These are phyloP conservation scores for Candida rishiriensis DNA, from an alignment of 805 yeast species.

Conservation along the genomic window DNA sequence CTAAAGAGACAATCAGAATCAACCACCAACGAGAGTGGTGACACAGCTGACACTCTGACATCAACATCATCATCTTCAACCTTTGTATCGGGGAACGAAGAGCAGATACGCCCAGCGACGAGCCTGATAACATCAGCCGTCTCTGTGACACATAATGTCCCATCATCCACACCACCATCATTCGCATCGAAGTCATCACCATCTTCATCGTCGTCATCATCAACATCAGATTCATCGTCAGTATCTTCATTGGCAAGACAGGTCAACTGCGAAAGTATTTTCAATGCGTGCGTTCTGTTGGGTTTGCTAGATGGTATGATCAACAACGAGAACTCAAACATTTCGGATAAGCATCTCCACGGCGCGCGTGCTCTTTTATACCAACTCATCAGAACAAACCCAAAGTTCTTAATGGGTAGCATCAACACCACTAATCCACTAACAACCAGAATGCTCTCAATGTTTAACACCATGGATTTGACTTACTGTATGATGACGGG, in stretches of 20 bases:
- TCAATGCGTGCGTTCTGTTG: constrained; percentile 20
- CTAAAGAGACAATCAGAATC: constrained; percentile 4
- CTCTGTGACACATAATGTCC: neutral
- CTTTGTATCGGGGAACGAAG: neutral
- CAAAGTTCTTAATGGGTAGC: constrained; percentile 6
- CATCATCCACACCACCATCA: too few relatives aligned
- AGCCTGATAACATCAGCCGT: neutral
- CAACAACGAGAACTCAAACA: constrained; percentile 12
- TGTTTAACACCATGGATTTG: constrained; percentile 26
- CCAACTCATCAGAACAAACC: constrained; percentile 8
- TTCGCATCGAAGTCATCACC: too few relatives aligned
- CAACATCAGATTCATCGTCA: neutral
- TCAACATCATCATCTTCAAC: too few relatives aligned
- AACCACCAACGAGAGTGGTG: neutral
- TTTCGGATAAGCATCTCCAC: constrained; percentile 16
- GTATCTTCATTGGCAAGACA: too few relatives aligned
- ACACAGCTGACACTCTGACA: neutral
- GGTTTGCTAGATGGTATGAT: constrained; percentile 26
- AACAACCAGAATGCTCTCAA: constrained; percentile 20
- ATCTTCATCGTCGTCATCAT: neutral
- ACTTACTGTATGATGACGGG: constrained; percentile 22
- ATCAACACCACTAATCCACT: constrained; percentile 6
- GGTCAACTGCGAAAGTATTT: constrained; percentile 8
- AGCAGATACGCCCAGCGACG: neutral
- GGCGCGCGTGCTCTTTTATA: constrained; percentile 24